Evolutionary conservation across 331 rosid species (phyloP).

Genomic region (Rhamnella rubrinervis): DNA sequence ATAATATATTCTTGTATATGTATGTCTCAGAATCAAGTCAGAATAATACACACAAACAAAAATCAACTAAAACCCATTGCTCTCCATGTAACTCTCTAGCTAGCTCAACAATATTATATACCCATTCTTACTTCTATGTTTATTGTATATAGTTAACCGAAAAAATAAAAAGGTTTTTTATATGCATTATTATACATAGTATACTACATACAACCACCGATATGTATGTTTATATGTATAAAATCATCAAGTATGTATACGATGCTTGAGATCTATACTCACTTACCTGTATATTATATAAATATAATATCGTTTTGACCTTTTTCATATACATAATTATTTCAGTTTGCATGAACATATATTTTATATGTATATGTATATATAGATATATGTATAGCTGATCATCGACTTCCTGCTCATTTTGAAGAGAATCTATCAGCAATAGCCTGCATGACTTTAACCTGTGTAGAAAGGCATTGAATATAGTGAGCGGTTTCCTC

Average conservation of each 20-base stretch:
- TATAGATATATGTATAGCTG: not conserved
- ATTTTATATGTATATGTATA: not conserved
- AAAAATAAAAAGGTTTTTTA: no score
- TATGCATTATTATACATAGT: no score
- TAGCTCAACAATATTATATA: no score
- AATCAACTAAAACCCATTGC: no score
- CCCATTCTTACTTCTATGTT: no score
- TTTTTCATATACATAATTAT: not conserved
- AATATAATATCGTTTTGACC: not conserved
- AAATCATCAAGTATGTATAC: not conserved
- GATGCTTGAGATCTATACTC: not conserved
- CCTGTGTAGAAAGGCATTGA: conserved; percentile 37
- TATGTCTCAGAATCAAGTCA: no score
- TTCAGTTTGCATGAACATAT: not conserved
- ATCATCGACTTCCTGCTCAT: not conserved
- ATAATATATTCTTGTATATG: no score
- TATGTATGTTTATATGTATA: no score
- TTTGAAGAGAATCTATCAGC: conserved; percentile 27
- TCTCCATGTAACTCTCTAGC: no score
- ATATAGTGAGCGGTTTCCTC: conserved; percentile 50
- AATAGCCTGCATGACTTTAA: conserved; percentile 45
- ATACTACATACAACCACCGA: no score
- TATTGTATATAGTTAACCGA: no score
- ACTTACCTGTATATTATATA: not conserved
- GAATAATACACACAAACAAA: no score